Percentiles rank a stretch among this genome's conserved stretches.
These are phyloP conservation scores for Stachybotrys chlorohalonatus DNA, from an alignment of 2,329 filamentous ascomycete species.

Conservation along the genomic window DNA sequence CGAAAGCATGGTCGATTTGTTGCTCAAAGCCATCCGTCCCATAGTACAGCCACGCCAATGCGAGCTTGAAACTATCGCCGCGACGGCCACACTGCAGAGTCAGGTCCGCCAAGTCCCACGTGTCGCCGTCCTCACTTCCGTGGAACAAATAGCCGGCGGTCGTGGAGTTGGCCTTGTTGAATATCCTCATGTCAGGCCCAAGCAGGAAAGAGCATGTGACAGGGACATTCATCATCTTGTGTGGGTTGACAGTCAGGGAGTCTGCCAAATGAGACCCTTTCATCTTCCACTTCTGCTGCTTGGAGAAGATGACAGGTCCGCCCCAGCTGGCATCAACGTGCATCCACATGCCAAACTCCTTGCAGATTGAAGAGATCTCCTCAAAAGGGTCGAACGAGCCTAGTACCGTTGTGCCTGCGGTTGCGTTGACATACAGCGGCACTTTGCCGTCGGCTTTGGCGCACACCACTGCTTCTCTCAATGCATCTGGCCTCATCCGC, in stretches of 20 bases:
- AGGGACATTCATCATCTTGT: conserved; percentile 94
- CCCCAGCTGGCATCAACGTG: conserved; percentile 94
- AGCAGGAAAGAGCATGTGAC: conserved; percentile 87
- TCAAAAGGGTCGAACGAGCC: conserved; percentile 80
- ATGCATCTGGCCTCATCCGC: conserved; percentile 57
- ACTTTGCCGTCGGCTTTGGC: conserved; percentile 62
- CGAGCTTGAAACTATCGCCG: conserved; percentile 79
- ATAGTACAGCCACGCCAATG: conserved; percentile 83
- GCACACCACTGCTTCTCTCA: conserved; percentile 53
- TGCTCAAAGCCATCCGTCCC: conserved; percentile 63
- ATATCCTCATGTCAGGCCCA: conserved; percentile 62
- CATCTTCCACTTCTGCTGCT: conserved; percentile 54
- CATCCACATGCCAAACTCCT: conserved; percentile 70
- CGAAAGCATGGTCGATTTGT: conserved; percentile 66
- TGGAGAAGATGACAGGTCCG: conserved; percentile 70
- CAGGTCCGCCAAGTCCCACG: conserved; percentile 86
- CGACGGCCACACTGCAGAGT: conserved; percentile 88
- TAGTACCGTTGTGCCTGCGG: conserved; percentile 86
- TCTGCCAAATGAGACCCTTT: conserved; percentile 65
- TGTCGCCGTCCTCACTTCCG: conserved; percentile 42
- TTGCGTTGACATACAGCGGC: conserved; percentile 92
- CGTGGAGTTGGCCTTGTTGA: conserved; percentile 78
- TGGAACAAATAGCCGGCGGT: conserved; percentile 84
- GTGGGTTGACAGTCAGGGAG: conserved; percentile 81
- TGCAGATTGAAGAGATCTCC: conserved; percentile 61